These are phyloP conservation scores for Vitis rupestris DNA, from an alignment of 164 flowering plant genomes.

Conservation along the genomic window DNA sequence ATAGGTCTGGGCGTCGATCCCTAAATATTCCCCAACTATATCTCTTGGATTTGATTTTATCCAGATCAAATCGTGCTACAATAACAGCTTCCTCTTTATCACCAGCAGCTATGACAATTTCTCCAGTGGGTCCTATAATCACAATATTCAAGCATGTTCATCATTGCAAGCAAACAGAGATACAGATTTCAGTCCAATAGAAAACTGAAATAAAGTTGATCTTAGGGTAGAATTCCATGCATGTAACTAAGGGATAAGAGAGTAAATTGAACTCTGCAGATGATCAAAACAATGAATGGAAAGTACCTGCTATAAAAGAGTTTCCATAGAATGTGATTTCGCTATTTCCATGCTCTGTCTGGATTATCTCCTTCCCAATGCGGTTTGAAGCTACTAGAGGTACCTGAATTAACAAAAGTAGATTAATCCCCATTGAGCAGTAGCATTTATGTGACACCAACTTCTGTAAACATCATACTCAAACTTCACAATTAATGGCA, in stretches of 20 bases:
- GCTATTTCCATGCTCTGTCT: constrained; percentile 93
- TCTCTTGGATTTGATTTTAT: constrained; percentile 74
- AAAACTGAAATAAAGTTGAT: not conserved
- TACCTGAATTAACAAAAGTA: constrained; percentile 45
- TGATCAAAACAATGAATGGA: not conserved
- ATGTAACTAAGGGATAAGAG: not conserved
- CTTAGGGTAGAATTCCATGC: not conserved
- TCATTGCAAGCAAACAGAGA: too few species aligned
- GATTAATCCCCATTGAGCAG: not conserved
- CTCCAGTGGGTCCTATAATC: constrained; percentile 85
- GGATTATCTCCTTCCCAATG: constrained; percentile 80
- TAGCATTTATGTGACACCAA: not conserved
- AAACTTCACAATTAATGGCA: not conserved
- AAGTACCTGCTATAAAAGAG: constrained; percentile 91
- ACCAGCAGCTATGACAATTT: constrained; percentile 74
- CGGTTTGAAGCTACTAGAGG: constrained; percentile 95
- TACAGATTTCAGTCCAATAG: too few species aligned
- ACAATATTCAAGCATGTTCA: not conserved
- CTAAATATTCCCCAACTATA: constrained; percentile 90
- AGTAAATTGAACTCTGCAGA: not conserved
- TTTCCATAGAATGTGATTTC: constrained; percentile 87
- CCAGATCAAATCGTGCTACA: constrained; percentile 77
- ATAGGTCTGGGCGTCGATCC: constrained; percentile 93
- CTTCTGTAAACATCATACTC: not conserved
- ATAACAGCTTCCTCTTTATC: constrained; percentile 83